Conservation (phyloP, 805 yeast genomes). For the Ascoidea rubescens region DNA sequence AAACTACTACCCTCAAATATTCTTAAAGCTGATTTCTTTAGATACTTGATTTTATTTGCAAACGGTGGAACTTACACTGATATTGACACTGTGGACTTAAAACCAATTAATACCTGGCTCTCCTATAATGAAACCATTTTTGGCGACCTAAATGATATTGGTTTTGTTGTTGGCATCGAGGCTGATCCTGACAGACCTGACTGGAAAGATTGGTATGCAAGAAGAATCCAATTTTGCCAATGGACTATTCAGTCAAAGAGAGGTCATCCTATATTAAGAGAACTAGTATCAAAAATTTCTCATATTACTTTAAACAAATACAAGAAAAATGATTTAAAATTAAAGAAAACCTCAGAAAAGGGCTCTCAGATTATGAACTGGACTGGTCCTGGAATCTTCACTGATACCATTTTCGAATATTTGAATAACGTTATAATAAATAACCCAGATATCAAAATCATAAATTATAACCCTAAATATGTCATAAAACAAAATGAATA, state of each 20-base stretch:
- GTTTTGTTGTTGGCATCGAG: constrained; percentile 81
- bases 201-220: constrained; percentile 88
- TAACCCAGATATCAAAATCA: constrained; percentile 2
- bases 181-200: constrained; percentile 95
- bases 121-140: constrained; percentile 24
- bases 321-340: constrained; percentile 28
- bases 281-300: constrained; percentile 66
- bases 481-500: background rate
- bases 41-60: constrained; percentile 77
- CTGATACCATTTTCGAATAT: constrained; percentile 73
- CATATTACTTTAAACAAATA: constrained; percentile 52
- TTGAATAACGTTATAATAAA: constrained; percentile 43
- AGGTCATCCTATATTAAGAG: constrained; percentile 85
- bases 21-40: constrained; percentile 83
- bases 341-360: constrained; percentile 40
- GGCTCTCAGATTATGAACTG: constrained; percentile 81
- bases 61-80: constrained; percentile 91
- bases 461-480: constrained; percentile 13
- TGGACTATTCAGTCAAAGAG: constrained; percentile 88
- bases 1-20: constrained; percentile 64
- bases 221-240: constrained; percentile 90
- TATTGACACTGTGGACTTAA: constrained; percentile 69
- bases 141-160: constrained; percentile 28
- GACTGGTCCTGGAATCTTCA: constrained; percentile 96
- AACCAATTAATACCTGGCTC: constrained; percentile 68